Base-by-base conservation (phyloP, 176 grass and related monocot species). In the Pharus latifolius region DNA sequence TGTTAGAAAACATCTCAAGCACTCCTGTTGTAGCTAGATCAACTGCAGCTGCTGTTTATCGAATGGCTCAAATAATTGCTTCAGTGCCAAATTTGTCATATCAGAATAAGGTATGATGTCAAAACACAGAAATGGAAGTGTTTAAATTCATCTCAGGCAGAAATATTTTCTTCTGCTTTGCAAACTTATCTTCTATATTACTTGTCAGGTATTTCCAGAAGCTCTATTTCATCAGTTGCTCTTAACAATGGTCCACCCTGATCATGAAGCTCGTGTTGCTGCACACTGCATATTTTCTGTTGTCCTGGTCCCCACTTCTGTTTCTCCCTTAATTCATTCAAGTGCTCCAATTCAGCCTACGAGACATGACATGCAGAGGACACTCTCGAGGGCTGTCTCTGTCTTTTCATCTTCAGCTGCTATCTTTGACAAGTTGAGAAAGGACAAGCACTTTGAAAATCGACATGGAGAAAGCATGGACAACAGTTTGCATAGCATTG, bases 351-450 rank as follows among this genome's bases (percentile, higher is more conserved):
- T 70, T 23, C 78, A 74, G 60, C 37, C 75, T 47, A 88, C 48
- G 62, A 64, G 37, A 78, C 87, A 76, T 78, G 87, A 99, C 50
- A 84, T 99, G 79, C 90, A 86, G 61, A 78, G 95, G 69, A 99
- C 95, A 72, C 95, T 99, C 77, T 99, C 95, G 32, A 87, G 95
- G 74, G 91, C 90, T 40, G 95, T 99, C 54, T 99, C 95, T 26
- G 90, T 99, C 25, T 99, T 99, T 88, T 99, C 95, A 72, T 99
- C 95, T 81, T 99, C 95, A 51, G 90, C 95, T 88, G 95, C 95
- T 75, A 78, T 99, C 45, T 99, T 99, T 84, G 95, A 94, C 69
- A 99, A 99, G 76, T 57, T 99, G 32, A 91, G 70, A 85, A 83
- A 42, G 63, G 95, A 99, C 33, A 94, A 86, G 41, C 29, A 61